phyloP scores from a whole-genome alignment of 257 asterid genomes.

The Solanum pennellii region DNA sequence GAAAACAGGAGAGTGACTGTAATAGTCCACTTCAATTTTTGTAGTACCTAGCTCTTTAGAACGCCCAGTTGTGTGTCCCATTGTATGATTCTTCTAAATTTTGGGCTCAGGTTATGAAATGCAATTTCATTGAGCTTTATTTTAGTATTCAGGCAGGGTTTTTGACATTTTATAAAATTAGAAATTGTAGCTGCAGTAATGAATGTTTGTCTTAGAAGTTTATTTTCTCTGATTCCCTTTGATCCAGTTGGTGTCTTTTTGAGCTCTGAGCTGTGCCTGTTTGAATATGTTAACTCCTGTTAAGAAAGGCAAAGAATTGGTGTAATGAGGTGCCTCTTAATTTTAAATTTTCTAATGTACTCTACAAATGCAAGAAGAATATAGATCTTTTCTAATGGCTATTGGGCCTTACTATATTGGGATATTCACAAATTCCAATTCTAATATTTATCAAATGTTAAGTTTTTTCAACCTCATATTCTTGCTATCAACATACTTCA shows the following conservation, averaged over 20 bases:
- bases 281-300: too few relatives aligned
- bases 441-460: too few relatives aligned
- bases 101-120: not conserved
- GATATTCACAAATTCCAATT: not conserved
- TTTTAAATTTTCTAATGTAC: too few relatives aligned
- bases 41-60: not conserved
- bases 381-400: too few relatives aligned
- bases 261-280: not conserved
- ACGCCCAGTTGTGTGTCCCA: not conserved
- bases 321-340: too few relatives aligned
- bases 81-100: not conserved
- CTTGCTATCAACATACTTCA: too few relatives aligned
- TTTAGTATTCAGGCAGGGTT: not conserved
- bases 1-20: slow-evolving; percentile 29
- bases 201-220: not conserved
- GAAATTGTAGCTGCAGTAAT: not conserved
- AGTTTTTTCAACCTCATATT: too few relatives aligned
- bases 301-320: too few relatives aligned
- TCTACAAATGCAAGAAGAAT: too few relatives aligned
- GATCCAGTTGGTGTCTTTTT: not conserved
- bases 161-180: not conserved
- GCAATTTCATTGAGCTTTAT: not conserved
- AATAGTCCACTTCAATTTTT: not conserved
- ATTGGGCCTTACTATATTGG: not conserved
- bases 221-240: not conserved